Evolutionary conservation across 345 rosid genomes (phyloP), one percentile per base, ranked within the genome.

Genomic region (Erysimum cheiranthoides): DNA sequence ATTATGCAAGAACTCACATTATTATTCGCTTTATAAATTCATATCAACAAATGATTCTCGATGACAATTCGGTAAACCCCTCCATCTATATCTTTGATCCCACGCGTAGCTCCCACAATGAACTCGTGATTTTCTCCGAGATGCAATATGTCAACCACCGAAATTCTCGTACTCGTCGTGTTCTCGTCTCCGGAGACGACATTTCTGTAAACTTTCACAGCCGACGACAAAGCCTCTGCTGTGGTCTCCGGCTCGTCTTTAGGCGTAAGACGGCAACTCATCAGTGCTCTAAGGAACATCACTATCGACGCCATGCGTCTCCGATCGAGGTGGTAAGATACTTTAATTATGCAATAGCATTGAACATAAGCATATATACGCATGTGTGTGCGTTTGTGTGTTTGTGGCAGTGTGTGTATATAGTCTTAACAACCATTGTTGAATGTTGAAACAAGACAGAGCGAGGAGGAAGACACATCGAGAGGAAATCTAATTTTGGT

Each of bases 231-330:
- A 54, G 51, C 28, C 8, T 12, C 63, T 17, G 27, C 18, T 32
- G 43, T 8, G 0, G 27, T 59, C 47, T 17, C 71, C 12, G 34
- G 50, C 17, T 71, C 73, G 42, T 78, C 77, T 32, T 25, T 51
- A 10, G 73, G 81, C 35, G 43, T 78, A 49, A 78, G 81, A 72
- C n/a, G 77, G 42, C 77, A 72, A 50, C 69, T 72, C 81, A 78
- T 78, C 14, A 78, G 10, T 72, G 81, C 81, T 66, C 51, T 59
- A 58, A 78, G 5, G 62, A 78, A 13, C 77, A 78, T 71, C 81
- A 78, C 51, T 50, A 78, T 58, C 14, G 81, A 78, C 34, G 81
- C 81, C 81, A 78, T 78, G 16, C 40, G 10, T 45, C 25, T 51
- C 12, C 16, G n/a, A n/a, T n/a, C n/a, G 51, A 61, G 42, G 60